Conservation (phyloP, 2,329 filamentous ascomycete genomes). For the Fusarium pilosicola region DNA sequence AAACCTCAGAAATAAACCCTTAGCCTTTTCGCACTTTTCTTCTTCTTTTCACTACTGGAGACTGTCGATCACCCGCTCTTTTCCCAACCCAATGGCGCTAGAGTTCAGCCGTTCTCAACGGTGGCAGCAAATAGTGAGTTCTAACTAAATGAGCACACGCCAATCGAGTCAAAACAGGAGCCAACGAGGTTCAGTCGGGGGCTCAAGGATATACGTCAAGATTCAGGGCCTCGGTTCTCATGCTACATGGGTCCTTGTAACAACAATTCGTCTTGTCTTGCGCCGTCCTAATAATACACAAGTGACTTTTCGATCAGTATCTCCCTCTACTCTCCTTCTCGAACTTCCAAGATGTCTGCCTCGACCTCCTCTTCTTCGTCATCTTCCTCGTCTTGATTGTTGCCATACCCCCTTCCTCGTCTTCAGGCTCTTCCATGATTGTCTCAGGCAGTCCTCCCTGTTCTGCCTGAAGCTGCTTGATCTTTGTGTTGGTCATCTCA, state of each 20-base stretch:
- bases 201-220: neutral
- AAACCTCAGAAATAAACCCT: neutral
- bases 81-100: constrained; percentile 1
- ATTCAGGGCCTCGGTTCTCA: neutral
- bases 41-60: neutral
- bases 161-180: neutral
- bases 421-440: constrained; percentile 44
- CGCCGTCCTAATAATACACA: constrained; percentile 11
- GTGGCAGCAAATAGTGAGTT: neutral
- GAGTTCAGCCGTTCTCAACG: constrained; percentile 11
- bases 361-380: constrained; percentile 46
- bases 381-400: constrained; percentile 47
- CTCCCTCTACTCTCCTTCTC: constrained; percentile 45
- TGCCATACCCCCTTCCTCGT: constrained; percentile 47
- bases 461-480: constrained; percentile 60
- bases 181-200: neutral
- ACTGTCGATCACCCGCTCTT: constrained; percentile 23
- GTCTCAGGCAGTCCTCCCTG: constrained; percentile 41
- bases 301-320: constrained; percentile 4
- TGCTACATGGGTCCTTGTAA: neutral
- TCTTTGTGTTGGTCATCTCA: constrained; percentile 83
- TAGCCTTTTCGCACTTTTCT: neutral
- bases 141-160: neutral
- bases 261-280: constrained; percentile 1
- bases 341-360: constrained; percentile 51